A percentile compares a stretch with the other conserved stretches of the same genome.
Evolutionary conservation across 2,329 filamentous ascomycete genomes (phyloP).

Genomic region (Aspergillus hiratsukae): DNA sequence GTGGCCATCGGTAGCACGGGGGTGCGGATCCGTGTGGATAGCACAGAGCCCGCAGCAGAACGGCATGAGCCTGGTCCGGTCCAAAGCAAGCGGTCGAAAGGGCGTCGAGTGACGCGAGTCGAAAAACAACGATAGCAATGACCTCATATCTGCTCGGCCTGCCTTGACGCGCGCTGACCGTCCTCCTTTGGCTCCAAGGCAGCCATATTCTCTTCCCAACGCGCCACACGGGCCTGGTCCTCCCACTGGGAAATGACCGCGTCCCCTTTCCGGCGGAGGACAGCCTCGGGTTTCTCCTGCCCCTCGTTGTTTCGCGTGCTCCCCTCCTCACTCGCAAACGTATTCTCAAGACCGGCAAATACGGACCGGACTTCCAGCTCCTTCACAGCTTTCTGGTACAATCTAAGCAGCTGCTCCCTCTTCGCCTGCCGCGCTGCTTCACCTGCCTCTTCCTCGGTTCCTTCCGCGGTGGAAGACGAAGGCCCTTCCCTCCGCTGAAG

Average conservation of each 20-base stretch:
- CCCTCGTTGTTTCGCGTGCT: conserved; percentile 6
- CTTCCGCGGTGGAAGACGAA: not conserved
- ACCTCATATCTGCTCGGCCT: conserved; percentile 19
- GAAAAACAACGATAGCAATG: not conserved
- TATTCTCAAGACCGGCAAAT: conserved; percentile 46
- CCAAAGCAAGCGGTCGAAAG: not conserved
- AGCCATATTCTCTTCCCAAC: conserved; percentile 39
- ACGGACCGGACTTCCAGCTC: conserved; percentile 61
- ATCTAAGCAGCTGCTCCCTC: conserved; percentile 27
- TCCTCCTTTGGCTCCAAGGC: conserved; percentile 30
- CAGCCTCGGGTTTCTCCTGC: conserved; percentile 25
- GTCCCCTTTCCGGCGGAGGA: conserved; percentile 27
- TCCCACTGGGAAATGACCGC: conserved; percentile 29
- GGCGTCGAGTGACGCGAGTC: not conserved
- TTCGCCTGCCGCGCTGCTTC: conserved; percentile 32
- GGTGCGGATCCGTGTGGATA: not conserved
- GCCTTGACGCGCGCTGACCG: not conserved
- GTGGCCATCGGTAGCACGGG: not conserved
- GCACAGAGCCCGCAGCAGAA: not conserved
- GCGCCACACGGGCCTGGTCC: conserved; percentile 24
- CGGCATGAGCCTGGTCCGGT: not conserved
- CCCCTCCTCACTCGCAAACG: conserved; percentile 3
- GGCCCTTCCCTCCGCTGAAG: conserved; percentile 15
- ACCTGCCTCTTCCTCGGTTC: not conserved
- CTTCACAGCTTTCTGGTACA: conserved; percentile 45